Conservation (phyloP, 78 protist species). For the Bodo saltans region DNA sequence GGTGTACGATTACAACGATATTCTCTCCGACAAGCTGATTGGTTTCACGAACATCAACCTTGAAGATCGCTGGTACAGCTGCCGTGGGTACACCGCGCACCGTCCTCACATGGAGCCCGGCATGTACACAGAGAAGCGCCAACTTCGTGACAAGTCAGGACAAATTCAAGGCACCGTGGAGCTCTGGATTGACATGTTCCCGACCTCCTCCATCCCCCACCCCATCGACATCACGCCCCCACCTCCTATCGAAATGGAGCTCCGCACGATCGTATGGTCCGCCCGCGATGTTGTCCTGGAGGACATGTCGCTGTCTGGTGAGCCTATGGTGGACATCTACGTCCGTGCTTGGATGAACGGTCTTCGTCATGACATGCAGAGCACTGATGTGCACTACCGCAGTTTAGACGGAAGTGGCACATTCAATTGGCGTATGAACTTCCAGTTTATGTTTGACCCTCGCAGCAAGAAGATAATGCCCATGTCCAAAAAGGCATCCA, state of each 20-base stretch:
- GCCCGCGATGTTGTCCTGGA: background rate
- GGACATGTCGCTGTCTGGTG: background rate
- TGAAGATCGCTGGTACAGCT: background rate
- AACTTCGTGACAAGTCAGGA: background rate
- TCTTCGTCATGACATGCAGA: background rate
- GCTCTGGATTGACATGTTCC: slow-evolving; percentile 33
- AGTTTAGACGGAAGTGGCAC: slow-evolving; percentile 12
- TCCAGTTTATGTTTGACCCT: background rate
- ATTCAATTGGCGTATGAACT: slow-evolving; percentile 32
- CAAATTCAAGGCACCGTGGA: slow-evolving; percentile 30
- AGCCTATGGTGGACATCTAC: slow-evolving; percentile 8
- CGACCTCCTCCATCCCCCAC: background rate
- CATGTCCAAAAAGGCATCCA: background rate
- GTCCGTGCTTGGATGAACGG: background rate
- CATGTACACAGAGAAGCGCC: background rate
- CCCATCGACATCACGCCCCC: slow-evolving; percentile 11
- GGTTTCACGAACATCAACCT: slow-evolving; percentile 30
- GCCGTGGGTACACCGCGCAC: no score
- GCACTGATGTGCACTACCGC: slow-evolving; percentile 28
- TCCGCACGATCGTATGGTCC: slow-evolving; percentile 16
- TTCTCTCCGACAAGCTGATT: slow-evolving; percentile 25
- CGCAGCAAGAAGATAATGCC: background rate
- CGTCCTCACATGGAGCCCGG: no score
- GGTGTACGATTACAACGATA: slow-evolving; percentile 19
- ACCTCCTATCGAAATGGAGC: background rate